Conservation (phyloP, 139 green algal species). For the Nannochloris sp. region DNA sequence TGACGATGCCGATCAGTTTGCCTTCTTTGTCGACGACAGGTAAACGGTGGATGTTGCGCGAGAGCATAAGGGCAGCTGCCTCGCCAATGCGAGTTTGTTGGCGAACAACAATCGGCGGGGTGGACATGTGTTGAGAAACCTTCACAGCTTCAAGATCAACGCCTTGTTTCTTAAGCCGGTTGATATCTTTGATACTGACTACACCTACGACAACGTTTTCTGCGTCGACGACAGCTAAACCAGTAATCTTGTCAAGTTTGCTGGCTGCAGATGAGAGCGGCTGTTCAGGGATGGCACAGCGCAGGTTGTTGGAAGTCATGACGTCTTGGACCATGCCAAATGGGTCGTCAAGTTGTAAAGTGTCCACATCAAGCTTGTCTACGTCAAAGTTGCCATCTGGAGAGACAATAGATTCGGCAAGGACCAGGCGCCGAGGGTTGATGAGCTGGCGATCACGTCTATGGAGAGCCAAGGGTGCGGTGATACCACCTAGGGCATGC, state of each 20-base stretch:
- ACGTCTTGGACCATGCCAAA: conserved; percentile 17
- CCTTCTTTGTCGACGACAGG: conserved; percentile 53
- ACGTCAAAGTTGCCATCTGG: conserved; percentile 10
- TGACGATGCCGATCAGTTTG: conserved; percentile 39
- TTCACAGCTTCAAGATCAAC: conserved; percentile 28
- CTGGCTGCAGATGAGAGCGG: conserved; percentile 17
- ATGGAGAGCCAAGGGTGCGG: too few species aligned
- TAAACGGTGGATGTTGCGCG: conserved; percentile 56
- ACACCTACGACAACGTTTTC: conserved; percentile 48
- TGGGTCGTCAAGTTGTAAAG: conserved; percentile 8
- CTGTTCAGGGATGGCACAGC: conserved; percentile 18
- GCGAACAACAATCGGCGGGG: conserved; percentile 45
- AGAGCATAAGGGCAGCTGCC: conserved; percentile 56
- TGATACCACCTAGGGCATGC: too few species aligned
- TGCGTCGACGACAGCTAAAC: conserved; percentile 53
- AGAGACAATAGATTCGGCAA: not conserved
- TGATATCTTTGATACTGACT: conserved; percentile 63
- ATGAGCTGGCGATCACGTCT: too few species aligned
- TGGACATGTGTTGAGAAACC: conserved; percentile 54
- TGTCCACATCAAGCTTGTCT: conserved; percentile 7
- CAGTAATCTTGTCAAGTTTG: conserved; percentile 45
- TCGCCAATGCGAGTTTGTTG: conserved; percentile 30
- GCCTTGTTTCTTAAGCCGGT: conserved; percentile 38
- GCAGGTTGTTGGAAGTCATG: conserved; percentile 17
- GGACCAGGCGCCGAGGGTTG: too few species aligned